Evolutionary conservation across 2,329 filamentous ascomycete genomes (phyloP).

Genomic region (Apiospora saccharicola): DNA sequence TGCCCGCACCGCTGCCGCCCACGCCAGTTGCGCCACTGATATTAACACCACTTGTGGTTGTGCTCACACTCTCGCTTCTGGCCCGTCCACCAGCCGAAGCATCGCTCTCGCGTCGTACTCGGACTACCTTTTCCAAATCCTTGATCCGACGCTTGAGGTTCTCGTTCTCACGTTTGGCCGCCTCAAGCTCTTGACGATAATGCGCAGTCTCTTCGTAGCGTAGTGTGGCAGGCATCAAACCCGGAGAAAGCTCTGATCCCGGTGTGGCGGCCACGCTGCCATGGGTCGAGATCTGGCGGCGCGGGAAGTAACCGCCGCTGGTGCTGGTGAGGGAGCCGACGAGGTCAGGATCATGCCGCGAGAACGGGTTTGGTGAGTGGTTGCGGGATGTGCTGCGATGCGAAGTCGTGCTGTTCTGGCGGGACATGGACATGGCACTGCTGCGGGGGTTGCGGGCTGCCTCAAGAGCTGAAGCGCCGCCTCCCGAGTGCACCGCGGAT

Average conservation of each 20-base stretch:
- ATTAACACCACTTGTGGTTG: conserved; percentile 56
- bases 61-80: conserved; percentile 62
- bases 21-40: conserved; percentile 44
- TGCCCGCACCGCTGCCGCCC: conserved; percentile 47
- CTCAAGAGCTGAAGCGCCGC: conserved; percentile 52
- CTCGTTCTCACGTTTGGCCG: conserved; percentile 70
- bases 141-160: conserved; percentile 65
- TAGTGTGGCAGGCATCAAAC: conserved; percentile 62
- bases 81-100: conserved; percentile 31
- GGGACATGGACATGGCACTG: conserved; percentile 49
- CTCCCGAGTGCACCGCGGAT: conserved; percentile 43
- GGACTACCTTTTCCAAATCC: conserved; percentile 65
- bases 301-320: conserved; percentile 43
- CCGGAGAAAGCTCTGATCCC: conserved; percentile 58
- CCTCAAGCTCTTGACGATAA: conserved; percentile 67
- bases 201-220: conserved; percentile 70
- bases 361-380: conserved; percentile 43
- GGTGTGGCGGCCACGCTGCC: conserved; percentile 52
- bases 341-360: conserved; percentile 52
- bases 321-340: conserved; percentile 18
- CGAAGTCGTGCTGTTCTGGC: conserved; percentile 64
- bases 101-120: conserved; percentile 57
- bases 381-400: conserved; percentile 59
- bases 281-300: conserved; percentile 44
- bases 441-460: conserved; percentile 54